Evolutionary conservation across 148 eudicot species (phyloP).

Genomic region (Amaranthus hypochondriacus): DNA sequence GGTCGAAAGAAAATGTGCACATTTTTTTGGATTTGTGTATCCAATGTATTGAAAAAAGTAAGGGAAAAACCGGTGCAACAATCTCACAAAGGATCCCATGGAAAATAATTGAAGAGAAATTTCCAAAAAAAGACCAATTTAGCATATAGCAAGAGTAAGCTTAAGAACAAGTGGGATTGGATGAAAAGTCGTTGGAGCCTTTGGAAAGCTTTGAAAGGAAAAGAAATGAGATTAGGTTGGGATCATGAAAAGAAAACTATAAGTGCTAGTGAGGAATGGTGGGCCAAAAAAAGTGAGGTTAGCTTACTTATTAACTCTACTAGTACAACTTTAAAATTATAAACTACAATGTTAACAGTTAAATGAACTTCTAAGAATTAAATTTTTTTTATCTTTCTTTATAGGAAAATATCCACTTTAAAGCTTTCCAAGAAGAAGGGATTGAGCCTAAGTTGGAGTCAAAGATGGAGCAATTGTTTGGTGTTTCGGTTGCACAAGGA

Average conservation of each 20-base stretch:
- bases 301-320: background rate
- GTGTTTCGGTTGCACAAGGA: background rate
- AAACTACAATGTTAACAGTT: no score
- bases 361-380: no score
- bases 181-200: background rate
- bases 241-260: conserved; percentile 6
- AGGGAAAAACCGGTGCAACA: background rate
- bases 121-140: background rate
- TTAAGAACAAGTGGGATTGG: background rate
- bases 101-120: background rate
- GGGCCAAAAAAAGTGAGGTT: background rate
- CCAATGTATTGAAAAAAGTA: background rate
- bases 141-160: background rate
- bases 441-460: conserved; percentile 1
- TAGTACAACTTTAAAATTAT: no score
- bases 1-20: background rate
- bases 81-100: background rate
- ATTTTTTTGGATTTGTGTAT: background rate
- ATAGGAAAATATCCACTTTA: conserved; percentile 2
- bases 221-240: background rate
- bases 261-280: background rate
- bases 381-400: background rate
- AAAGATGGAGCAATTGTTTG: conserved; percentile 6
- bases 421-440: background rate
- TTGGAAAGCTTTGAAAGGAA: background rate